A percentile compares a stretch with the other conserved stretches of the same genome.
These are phyloP conservation scores for Quercus robur DNA, from an alignment of 306 rosid genomes.

Conservation along the genomic window DNA sequence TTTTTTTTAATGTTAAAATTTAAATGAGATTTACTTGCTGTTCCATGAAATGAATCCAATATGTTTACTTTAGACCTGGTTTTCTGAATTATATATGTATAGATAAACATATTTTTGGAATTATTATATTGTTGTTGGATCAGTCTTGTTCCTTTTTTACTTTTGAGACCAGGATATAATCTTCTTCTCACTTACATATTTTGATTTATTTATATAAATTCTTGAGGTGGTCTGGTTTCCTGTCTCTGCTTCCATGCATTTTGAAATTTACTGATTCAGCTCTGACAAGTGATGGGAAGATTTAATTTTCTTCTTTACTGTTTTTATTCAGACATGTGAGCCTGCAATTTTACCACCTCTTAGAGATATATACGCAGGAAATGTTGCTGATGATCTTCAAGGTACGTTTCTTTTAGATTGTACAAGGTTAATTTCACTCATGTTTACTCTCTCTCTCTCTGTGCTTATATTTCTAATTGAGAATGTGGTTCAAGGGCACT, in stretches of 20 bases:
- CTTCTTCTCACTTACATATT: not conserved
- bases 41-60: not conserved
- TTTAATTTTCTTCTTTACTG: constrained; percentile 13
- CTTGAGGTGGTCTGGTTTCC: not conserved
- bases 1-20: not conserved
- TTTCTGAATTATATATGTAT: constrained; percentile 1
- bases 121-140: not conserved
- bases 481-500: not conserved
- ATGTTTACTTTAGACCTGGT: constrained; percentile 22
- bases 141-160: not conserved
- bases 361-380: constrained; percentile 66
- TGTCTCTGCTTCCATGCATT: not conserved
- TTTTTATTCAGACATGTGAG: constrained; percentile 65
- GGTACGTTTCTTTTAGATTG: constrained; percentile 48
- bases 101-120: not conserved
- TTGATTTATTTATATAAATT: not conserved
- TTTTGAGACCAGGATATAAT: not conserved
- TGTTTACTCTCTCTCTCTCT: not conserved
- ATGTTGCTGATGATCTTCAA: constrained; percentile 69
- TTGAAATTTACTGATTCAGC: not conserved
- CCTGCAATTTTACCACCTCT: constrained; percentile 96
- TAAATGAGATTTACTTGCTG: constrained; percentile 14
- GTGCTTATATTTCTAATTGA: not conserved
- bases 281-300: not conserved
- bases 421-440: not conserved